Evolutionary conservation across 257 asterid species (phyloP).

Genomic region (Solanum sitiens): DNA sequence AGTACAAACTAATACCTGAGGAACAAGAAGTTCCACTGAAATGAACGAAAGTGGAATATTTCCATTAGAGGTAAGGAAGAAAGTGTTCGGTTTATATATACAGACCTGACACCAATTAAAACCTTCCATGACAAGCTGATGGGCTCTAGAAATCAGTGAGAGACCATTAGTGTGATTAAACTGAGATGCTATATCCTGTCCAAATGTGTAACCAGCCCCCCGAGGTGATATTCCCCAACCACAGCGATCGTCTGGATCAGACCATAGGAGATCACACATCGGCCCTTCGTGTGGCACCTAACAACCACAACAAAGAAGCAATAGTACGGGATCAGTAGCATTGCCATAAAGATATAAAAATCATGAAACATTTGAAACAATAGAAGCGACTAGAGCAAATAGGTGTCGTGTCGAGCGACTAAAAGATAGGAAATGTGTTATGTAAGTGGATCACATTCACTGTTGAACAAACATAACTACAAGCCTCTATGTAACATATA

Average conservation of each 20-base stretch:
- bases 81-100: neutral
- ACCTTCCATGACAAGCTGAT: constrained; percentile 99
- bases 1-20: neutral
- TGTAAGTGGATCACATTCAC: neutral
- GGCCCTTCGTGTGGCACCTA: constrained; percentile 99
- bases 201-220: constrained; percentile 96
- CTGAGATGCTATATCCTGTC: constrained; percentile 91
- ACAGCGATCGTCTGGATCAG: constrained; percentile 94
- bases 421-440: neutral
- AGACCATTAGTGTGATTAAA: constrained; percentile 97
- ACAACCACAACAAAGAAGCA: constrained; percentile 1
- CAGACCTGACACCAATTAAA: constrained; percentile 98
- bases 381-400: neutral
- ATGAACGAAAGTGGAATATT: neutral
- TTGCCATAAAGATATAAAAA: neutral
- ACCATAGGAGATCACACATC: constrained; percentile 98
- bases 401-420: neutral
- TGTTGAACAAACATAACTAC: neutral
- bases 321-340: neutral
- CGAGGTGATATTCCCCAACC: constrained; percentile 99
- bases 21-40: neutral
- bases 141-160: constrained; percentile 88
- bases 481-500: neutral
- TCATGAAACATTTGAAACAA: neutral
- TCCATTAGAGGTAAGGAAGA: neutral